phyloP scores from a whole-genome alignment of 441 rosid genomes.

The Flueggea neowawraea region DNA sequence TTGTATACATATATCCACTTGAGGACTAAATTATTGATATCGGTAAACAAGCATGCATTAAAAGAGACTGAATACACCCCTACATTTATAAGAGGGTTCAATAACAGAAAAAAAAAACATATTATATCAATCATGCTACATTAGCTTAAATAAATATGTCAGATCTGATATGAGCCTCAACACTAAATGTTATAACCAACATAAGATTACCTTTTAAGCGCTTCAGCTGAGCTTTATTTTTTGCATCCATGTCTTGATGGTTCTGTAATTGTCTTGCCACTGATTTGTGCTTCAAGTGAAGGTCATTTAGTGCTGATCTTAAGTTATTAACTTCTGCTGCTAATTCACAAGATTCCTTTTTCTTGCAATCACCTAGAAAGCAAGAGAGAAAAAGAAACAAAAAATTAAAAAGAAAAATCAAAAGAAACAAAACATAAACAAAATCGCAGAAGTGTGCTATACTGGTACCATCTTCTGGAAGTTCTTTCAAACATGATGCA shows the following conservation, averaged over 20 bases:
- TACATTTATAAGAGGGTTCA: no score
- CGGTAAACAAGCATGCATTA: no score
- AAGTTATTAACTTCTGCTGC: conserved; percentile 56
- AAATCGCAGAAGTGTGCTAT: conserved; percentile 1
- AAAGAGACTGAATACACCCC: no score
- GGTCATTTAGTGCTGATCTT: conserved; percentile 60
- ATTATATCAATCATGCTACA: no score
- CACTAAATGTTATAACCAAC: background rate
- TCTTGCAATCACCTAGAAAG: conserved; percentile 52
- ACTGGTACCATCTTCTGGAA: conserved; percentile 49
- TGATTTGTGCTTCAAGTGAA: conserved; percentile 65
- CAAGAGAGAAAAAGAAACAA: conserved; percentile 19
- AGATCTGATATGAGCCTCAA: background rate
- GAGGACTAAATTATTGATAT: no score
- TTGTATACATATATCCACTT: no score
- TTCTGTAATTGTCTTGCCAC: conserved; percentile 63
- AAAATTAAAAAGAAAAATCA: conserved; percentile 5
- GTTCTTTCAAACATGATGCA: conserved; percentile 44
- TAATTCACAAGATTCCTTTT: conserved; percentile 46
- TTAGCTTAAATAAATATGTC: no score
- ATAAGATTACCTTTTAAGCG: conserved; percentile 61
- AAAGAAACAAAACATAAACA: background rate
- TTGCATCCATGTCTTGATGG: conserved; percentile 58
- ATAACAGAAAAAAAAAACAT: no score
- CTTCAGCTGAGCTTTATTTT: conserved; percentile 64